Base-by-base conservation (phyloP, 257 asterid genomes). In the Echites panduratus region DNA sequence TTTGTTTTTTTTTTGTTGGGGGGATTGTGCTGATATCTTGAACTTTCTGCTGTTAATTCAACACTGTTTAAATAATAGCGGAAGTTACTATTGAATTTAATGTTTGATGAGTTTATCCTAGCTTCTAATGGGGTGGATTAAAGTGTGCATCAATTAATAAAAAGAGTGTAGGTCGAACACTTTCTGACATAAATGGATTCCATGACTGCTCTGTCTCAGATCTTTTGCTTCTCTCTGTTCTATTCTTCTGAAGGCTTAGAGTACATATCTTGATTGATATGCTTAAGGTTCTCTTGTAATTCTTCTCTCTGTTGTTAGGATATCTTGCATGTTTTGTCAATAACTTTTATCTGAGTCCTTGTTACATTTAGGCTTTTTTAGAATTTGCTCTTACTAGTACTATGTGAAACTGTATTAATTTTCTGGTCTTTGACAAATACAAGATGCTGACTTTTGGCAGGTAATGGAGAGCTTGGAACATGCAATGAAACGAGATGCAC, bases 391-490 rank as follows among this genome's bases (percentile, higher is more conserved):
- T 40, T 64, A 38, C 68, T 10, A 43, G 68, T 58, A 68, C 11
- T 20, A 7, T 67, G 19, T 68, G 40, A 49, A 56, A 57, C 24
- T 68, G 43, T 44, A 27, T 43, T 22, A 29, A 14, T 26, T 26
- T 2, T 26, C 52, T 43, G 61, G 19, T 44, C 27, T 45, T 74
- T 14, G 29, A 75, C 44, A 50, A 48, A 24, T 41, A 38, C 29
- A 50, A 63, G 54, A 38, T 14, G 61, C 24, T n/a, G 52, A 57
- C 73, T 79, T 24, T 67, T 75, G 69, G 79, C 83, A 92, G 98
- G 98, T 92, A 72, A 87, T 92, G 98, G 98, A 90, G 80, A 90
- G 97, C 84, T 78, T 92, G 84, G 97, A 92, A 73, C 97, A 92
- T 76, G 98, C 98, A 38, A 86, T 87, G 95, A 90, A 89, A 80